Base-by-base conservation (phyloP, 345 rosid genomes). In the Corchorus olitorius region DNA sequence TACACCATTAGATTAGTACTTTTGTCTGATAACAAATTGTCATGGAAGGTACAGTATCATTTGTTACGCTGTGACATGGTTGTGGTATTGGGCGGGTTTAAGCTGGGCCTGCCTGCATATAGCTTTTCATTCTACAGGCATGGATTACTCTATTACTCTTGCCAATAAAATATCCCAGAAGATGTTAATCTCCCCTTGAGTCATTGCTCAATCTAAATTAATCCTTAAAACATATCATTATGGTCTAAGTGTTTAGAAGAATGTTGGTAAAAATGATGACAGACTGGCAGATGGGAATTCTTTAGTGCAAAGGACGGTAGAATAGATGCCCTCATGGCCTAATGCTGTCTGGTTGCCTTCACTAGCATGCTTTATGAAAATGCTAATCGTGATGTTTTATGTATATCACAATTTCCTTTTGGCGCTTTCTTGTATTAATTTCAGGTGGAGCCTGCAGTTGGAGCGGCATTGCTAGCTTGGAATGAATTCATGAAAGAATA, bases 371-470 rank as follows among this genome's bases (percentile, higher is more conserved):
- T 66, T 45, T 45, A 3, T 4, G 13, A 19, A 48, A 68, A 27
- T 49, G 56, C 72, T 22, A 67, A 48, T 20, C 20, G 13, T 2
- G 12, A 11, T 43, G 52, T 58, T 72, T 72, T 53, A 6, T 72
- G 46, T 12, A 11, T 20, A 4, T 75, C 12, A 67, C 16, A 19
- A 45, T 45, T 65, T 4, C 20, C 7, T 11, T 9, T 33, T 33
- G 54, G 43, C 27, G 58, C 50, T 19, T 83, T 73, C 56, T 20
- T 77, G 64, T 17, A 65, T 65, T 15, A 12, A 5, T 39, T 20
- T 63, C 88, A 90, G 95, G 88, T 89, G 69, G 95, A 91, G 79
- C 95, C 95, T 48, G 93, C 93, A 0, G 86, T 89, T 22, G 95
- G 95, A 20, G 93, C 95, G 62, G 95, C 95, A 27, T 83, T 91